Evolutionary conservation across 2,329 filamentous ascomycete genomes (phyloP).

Genomic region (Cladophialophora exuberans): DNA sequence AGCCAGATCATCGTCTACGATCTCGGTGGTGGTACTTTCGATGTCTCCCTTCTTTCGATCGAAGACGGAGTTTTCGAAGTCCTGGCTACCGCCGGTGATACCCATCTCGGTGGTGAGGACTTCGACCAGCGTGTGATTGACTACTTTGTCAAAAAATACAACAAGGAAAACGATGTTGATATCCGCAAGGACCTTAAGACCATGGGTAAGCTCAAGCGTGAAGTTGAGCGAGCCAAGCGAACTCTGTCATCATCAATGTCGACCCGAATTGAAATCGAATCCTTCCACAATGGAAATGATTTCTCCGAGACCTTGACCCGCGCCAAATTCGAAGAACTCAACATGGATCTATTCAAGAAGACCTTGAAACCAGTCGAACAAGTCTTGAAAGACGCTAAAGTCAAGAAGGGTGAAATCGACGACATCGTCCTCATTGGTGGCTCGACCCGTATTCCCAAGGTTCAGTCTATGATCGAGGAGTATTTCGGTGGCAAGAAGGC

Average conservation of each 20-base stretch:
- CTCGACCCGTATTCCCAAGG: slow-evolving; percentile 99
- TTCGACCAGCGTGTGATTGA: slow-evolving; percentile 98
- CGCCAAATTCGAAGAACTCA: slow-evolving; percentile 99
- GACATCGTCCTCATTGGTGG: slow-evolving; percentile 98
- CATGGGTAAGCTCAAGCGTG: slow-evolving; percentile 99
- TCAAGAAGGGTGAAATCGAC: slow-evolving; percentile 92
- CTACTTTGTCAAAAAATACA: slow-evolving; percentile 95
- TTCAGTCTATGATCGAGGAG: slow-evolving; percentile 90
- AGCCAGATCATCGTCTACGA: slow-evolving; percentile 92
- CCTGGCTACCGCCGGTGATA: slow-evolving; percentile 92
- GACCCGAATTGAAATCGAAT: slow-evolving; percentile 93
- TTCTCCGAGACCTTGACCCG: slow-evolving; percentile 98
- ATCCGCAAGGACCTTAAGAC: slow-evolving; percentile 94
- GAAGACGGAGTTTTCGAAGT: slow-evolving; percentile 95
- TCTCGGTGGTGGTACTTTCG: slow-evolving; percentile 91
- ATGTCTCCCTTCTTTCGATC: slow-evolving; percentile 90
- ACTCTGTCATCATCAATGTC: slow-evolving; percentile 94
- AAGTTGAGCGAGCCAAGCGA: slow-evolving; percentile 99
- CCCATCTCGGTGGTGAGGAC: slow-evolving; percentile 96
- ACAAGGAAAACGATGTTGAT: slow-evolving; percentile 95
- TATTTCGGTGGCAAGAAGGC: slow-evolving; percentile 96
- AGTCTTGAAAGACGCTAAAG: slow-evolving; percentile 96
- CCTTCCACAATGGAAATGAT: slow-evolving; percentile 94
- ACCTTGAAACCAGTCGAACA: slow-evolving; percentile 98
- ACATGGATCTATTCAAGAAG: slow-evolving; percentile 99